phyloP scores from a whole-genome alignment of 805 yeast genomes.

The Clavispora phyllophila region DNA sequence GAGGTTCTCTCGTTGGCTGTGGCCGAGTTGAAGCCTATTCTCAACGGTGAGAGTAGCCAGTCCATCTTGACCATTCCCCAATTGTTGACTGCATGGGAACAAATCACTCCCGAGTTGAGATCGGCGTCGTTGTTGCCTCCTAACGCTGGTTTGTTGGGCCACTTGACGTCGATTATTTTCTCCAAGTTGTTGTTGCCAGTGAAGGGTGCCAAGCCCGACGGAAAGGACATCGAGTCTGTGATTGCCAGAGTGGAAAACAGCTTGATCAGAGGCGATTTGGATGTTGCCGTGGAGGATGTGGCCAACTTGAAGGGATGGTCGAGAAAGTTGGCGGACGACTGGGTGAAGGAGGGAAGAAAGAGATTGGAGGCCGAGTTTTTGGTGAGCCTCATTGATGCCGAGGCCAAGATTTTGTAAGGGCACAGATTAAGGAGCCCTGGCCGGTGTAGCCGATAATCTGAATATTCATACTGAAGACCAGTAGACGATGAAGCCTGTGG shows the following conservation, averaged over 20 bases:
- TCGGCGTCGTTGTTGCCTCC: conserved; percentile 88
- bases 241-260: conserved; percentile 80
- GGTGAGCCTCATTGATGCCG: conserved; percentile 62
- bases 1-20: conserved; percentile 31
- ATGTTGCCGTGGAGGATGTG: conserved; percentile 88
- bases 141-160: conserved; percentile 93
- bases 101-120: conserved; percentile 80
- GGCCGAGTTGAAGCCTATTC: conserved; percentile 30
- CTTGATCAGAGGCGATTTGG: conserved; percentile 70
- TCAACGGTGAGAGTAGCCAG: conserved; percentile 33
- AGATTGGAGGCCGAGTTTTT: conserved; percentile 84
- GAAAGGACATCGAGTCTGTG: conserved; percentile 83
- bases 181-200: conserved; percentile 73
- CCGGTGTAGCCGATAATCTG: not conserved
- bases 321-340: conserved; percentile 81
- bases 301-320: conserved; percentile 90
- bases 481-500: too few relatives aligned
- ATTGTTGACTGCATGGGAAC: conserved; percentile 72
- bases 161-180: conserved; percentile 72
- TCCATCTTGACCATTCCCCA: conserved; percentile 74
- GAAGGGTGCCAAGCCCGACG: conserved; percentile 65
- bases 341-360: conserved; percentile 87
- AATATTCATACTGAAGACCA: not conserved
- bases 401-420: conserved; percentile 40
- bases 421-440: not conserved